Evolutionary conservation across 2,329 filamentous ascomycete genomes (phyloP).

Genomic region (Scedosporium boydii): DNA sequence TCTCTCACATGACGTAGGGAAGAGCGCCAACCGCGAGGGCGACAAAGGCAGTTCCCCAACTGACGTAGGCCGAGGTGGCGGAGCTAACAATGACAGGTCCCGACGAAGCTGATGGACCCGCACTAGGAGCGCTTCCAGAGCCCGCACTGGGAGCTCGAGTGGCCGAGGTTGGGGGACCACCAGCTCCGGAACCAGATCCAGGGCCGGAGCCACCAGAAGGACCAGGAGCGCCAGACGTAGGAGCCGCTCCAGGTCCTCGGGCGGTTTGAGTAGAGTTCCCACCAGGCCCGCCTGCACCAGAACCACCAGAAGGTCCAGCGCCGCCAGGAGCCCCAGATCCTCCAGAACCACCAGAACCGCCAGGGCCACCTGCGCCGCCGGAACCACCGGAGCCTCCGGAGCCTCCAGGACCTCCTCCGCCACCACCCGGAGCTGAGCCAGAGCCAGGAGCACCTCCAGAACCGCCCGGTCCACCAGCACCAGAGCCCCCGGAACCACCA

Average conservation of each 20-base stretch:
- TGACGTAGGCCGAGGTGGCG: not conserved
- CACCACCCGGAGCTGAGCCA: not conserved
- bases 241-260: not conserved
- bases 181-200: not conserved
- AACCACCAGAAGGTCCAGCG: not conserved
- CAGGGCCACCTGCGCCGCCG: not conserved
- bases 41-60: not conserved
- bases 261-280: not conserved
- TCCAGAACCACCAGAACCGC: not conserved
- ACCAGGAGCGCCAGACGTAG: not conserved
- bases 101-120: not conserved
- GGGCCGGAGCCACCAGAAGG: not conserved
- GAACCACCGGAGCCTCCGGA: not conserved
- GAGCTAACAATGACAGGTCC: not conserved
- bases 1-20: not conserved
- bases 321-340: not conserved
- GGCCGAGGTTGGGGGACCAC: not conserved
- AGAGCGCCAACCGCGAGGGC: not conserved
- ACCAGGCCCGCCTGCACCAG: not conserved
- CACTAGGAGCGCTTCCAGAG: not conserved
- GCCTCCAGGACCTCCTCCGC: not conserved
- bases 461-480: not conserved
- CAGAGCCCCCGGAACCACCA: not conserved
- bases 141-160: not conserved
- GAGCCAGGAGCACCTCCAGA: not conserved